These are phyloP conservation scores for Triangularia verruculosa DNA, from an alignment of 2,329 filamentous ascomycete genomes.

Conservation along the genomic window DNA sequence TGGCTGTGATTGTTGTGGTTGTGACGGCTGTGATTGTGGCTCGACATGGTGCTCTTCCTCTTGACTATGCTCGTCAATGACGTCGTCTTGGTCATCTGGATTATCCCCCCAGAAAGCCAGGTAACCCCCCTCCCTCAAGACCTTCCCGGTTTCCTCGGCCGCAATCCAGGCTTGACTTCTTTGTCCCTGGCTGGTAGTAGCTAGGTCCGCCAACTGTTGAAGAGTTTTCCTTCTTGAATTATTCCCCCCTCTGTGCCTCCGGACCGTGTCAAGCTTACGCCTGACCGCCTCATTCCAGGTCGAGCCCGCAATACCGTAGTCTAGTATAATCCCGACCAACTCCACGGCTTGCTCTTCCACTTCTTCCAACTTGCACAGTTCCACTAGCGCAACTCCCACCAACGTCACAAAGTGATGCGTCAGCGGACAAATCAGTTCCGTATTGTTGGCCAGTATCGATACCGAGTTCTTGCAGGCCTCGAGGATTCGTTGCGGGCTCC, in stretches of 20 bases:
- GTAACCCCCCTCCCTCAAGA: background rate
- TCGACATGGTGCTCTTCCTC: background rate
- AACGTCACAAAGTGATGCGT: slow-evolving; percentile 65
- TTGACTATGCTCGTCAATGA: background rate
- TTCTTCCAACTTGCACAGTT: slow-evolving; percentile 52
- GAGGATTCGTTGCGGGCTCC: slow-evolving; percentile 55
- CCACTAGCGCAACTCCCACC: slow-evolving; percentile 57
- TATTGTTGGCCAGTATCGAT: slow-evolving; percentile 54
- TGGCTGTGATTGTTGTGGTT: background rate
- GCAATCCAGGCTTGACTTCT: too few species aligned
- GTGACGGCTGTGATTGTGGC: background rate
- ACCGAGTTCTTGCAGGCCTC: slow-evolving; percentile 59
- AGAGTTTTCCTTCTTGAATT: slow-evolving; percentile 33
- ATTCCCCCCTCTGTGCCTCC: slow-evolving; percentile 42
- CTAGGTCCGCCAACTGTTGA: slow-evolving; percentile 47
- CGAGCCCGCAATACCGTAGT: slow-evolving; percentile 47
- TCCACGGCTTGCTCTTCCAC: slow-evolving; percentile 40
- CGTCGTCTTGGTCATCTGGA: background rate
- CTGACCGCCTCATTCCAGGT: slow-evolving; percentile 58
- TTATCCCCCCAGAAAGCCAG: background rate
- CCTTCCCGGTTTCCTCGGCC: background rate
- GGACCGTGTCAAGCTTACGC: slow-evolving; percentile 47
- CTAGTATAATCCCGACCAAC: slow-evolving; percentile 54
- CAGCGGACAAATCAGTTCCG: slow-evolving; percentile 58
- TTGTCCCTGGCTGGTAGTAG: slow-evolving; percentile 35